Base-by-base conservation (phyloP, 257 asterid genomes). In the Osmanthus fragrans region DNA sequence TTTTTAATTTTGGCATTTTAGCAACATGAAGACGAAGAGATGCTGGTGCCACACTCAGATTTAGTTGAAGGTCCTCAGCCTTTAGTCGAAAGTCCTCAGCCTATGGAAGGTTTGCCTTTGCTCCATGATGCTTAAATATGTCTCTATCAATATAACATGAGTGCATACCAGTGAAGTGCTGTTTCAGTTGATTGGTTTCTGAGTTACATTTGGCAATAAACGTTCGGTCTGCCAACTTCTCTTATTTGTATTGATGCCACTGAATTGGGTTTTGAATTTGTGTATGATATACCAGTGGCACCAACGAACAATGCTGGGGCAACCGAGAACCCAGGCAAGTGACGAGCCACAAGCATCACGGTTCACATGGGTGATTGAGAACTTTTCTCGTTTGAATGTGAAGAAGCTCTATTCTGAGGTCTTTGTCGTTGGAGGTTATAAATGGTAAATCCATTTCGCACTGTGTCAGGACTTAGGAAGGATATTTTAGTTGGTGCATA, bases 11-110 rank as follows among this genome's bases (percentile, higher is more conserved):
- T 12, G 37, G 33, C 13, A 72, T 74, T 80, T 80, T 77, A 84
- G 90, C 89, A 92, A 86, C 94, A 87, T 73, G 90, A 86, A 84
- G 97, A 94, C 36, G 94, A 89, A 82, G 96, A 94, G 83, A 90
- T 92, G 97, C 84, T 90, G 83, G 97, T 89, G 81, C 95, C 95
- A n/a, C 87, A 86, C 80, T 73, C 94, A 42, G 92, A 88, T 73
- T 69, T 86, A 74, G 97, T 86, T 75, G 92, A 93, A 81, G 93
- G 90, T 67, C 92, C 98, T 84, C 93, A 85, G 74, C 91, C 87
- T 0, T 63, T 85, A 70, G 88, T 84, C 3, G 91, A 87, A 81
- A 87, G 87, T 21, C 89, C 91, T 29, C 91, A 83, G 81, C 93
- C 92, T 1, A 84, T 88, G 87, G 96, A 94, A 92, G 97, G 97